Base-by-base conservation (phyloP, 202 grass and related monocot genomes). In the Saccharum hybrid region DNA sequence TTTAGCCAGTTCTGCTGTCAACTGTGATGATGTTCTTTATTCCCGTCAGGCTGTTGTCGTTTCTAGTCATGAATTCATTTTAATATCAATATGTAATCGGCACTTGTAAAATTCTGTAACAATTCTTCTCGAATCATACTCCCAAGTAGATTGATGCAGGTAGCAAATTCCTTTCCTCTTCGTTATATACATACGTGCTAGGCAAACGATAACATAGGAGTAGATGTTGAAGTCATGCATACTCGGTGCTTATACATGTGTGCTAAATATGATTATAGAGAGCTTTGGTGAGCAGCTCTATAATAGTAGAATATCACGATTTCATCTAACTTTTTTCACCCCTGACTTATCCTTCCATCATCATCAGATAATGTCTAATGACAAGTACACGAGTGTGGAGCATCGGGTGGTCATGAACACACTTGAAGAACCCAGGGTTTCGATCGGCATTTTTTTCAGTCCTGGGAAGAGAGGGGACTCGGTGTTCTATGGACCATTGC, bases 381-480 rank as follows among this genome's bases (percentile, higher is more conserved):
- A 74, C 15, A 19, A 34, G 45, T 74, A 74, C 71, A 18, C 45
- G 8, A 74, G 71, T 7, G 71, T 74, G 0, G 71, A 74, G 71
- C 45, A 52, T 30, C 43, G 70, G 28, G 71, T 34, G 45, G 48
- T 49, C 14, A 52, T 74, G 71, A 74, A 74, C 71, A 74, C 45
- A 10, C 28, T 4, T 18, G 45, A 52, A 49, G 71, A 74, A 19
- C 71, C 71, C 28, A 74, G 71, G 15, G 45, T 74, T 34, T 74
- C 71, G 0, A 52, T 74, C 45, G 71, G 45, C 45, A 10, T 74
- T 28, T 74, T 74, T 4, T 52, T 74, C 45, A 74, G 71, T n/a
- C 71, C 71, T 19, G 71, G 70, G 26, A 74, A 74, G 28, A 52
- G 71, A 74, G 71, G 71, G 28, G 45, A 33, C 26, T 74, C 71